phyloP scores from a whole-genome alignment of 208 protist species.

The Leishmania guyanensis region DNA sequence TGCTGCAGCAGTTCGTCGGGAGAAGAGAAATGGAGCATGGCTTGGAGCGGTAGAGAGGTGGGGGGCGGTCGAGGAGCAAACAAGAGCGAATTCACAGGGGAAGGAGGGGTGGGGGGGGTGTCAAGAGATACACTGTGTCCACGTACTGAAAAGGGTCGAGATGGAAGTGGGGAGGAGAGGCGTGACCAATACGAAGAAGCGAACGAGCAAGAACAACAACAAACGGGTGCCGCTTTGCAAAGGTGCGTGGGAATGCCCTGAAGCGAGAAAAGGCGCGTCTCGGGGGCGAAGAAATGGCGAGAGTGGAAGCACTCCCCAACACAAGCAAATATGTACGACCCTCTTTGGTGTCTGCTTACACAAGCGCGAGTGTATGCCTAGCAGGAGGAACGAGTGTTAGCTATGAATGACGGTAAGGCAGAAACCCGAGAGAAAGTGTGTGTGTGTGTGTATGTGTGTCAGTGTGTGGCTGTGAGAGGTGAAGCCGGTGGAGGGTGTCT shows the following conservation, averaged over 20 bases:
- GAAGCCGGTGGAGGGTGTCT: background rate
- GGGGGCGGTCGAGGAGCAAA: too few species aligned
- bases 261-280: background rate
- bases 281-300: background rate
- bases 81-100: background rate
- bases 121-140: background rate
- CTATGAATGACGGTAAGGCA: background rate
- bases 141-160: background rate
- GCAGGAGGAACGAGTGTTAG: background rate
- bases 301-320: too few species aligned
- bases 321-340: background rate
- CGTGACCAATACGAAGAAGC: background rate
- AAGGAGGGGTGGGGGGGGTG: background rate
- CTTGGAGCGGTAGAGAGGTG: background rate
- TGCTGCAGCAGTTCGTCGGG: background rate
- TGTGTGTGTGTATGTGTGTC: too few species aligned
- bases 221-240: background rate
- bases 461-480: too few species aligned
- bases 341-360: background rate
- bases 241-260: background rate
- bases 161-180: background rate
- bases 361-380: background rate
- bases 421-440: background rate
- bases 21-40: background rate
- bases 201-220: background rate